Base-by-base conservation (phyloP, 2,329 filamentous ascomycete genomes). In the Lomentospora prolificans region DNA sequence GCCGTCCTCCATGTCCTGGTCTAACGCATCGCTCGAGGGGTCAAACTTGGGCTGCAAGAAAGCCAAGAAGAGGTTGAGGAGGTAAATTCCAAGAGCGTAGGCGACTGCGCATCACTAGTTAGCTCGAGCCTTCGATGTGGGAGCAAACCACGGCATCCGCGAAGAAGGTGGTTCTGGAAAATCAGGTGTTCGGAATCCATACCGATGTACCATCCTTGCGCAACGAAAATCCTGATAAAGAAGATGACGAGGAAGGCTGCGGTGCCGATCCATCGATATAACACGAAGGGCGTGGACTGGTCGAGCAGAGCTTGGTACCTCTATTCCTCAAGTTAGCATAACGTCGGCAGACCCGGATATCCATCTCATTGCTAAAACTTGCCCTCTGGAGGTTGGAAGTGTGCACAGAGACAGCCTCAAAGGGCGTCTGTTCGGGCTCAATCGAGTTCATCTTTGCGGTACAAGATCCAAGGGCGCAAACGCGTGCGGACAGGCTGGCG, bases 201-300 rank as follows among this genome's bases (percentile, higher is more conserved):
- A 96, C 90, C 90, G 62, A 99, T 97, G 70, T 99, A 99, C 94
- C 94, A 99, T 73, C 94, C 94, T 75, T 97, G 90, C 58, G 90
- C 90, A 53, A 96, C 61, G 61, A 99, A 78, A 70, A 99, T 95
- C 68, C 94, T 86, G 62, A 94, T 69, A 69, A 90, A 92, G 78
- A 99, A 99, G 64, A 90, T 60, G 60, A 89, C 57, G 58, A 97
- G 82, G 56, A 87, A 78, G 41, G 81, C 76, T 53, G 73, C 88
- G n/a, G 92, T 96, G 69, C 85, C 86, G 59, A 87, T 69, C 94
- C 94, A 99, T 78, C 94, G 82, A 75, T 97, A 96, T 57, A 86
- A 75, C 55, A 90, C 85, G 71, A 84, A 95, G 12, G 94, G 94
- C 8, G 92, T 97, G 54, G 87, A 92, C 73, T 90, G 88, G 73